These are phyloP conservation scores for Histomonas meleagridis DNA, from an alignment of 208 protist genomes.

Conservation along the genomic window DNA sequence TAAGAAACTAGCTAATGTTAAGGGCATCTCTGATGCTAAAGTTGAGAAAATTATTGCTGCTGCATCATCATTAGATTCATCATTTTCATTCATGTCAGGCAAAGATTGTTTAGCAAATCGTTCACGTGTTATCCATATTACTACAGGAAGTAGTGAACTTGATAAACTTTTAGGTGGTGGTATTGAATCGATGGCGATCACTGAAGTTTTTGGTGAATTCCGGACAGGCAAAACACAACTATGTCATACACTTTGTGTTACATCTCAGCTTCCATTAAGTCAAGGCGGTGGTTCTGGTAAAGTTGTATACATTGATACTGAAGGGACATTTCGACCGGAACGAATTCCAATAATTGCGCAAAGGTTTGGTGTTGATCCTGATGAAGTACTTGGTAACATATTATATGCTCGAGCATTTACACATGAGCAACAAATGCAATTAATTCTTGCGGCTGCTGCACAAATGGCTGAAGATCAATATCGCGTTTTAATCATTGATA, in stretches of 20 bases:
- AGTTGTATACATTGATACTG: slow-evolving; percentile 88
- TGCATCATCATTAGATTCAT: slow-evolving; percentile 48
- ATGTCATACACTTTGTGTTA: slow-evolving; percentile 88
- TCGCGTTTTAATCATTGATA: slow-evolving; percentile 85
- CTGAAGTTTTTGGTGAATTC: slow-evolving; percentile 68
- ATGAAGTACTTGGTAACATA: slow-evolving; percentile 84
- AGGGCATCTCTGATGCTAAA: slow-evolving; percentile 91
- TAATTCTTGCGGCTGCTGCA: slow-evolving; percentile 54
- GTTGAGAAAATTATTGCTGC: slow-evolving; percentile 87
- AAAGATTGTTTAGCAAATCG: slow-evolving; percentile 47
- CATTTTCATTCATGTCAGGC: slow-evolving; percentile 72
- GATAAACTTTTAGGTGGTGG: slow-evolving; percentile 82
- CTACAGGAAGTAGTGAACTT: slow-evolving; percentile 74
- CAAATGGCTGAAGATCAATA: slow-evolving; percentile 56
- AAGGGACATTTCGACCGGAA: slow-evolving; percentile 89
- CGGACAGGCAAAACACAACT: slow-evolving; percentile 93
- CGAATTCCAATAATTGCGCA: slow-evolving; percentile 79
- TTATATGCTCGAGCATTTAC: slow-evolving; percentile 83
- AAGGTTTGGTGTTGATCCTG: slow-evolving; percentile 74
- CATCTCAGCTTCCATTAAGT: slow-evolving; percentile 74
- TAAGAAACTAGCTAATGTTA: slow-evolving; percentile 66
- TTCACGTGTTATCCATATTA: slow-evolving; percentile 59
- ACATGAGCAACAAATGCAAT: slow-evolving; percentile 53
- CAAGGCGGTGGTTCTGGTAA: slow-evolving; percentile 69
- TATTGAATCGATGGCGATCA: slow-evolving; percentile 75